Base-by-base conservation (phyloP, 2,329 filamentous ascomycete species). In the Pseudopyricularia cyperi region DNA sequence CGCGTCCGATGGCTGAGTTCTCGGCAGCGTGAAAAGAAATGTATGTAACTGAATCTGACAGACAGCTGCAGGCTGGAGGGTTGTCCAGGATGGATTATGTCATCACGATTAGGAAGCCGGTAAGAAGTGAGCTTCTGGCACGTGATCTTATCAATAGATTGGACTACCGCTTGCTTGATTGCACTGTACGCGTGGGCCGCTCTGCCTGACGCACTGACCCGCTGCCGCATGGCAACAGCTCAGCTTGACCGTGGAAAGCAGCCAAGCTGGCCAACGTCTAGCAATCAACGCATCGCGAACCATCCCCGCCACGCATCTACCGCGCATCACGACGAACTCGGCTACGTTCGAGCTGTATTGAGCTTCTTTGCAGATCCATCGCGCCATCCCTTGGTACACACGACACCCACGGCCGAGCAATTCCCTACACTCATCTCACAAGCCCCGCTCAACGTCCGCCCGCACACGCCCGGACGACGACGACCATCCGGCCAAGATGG, bases 401-500 rank as follows among this genome's bases (percentile, higher is more conserved):
- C 39, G 39, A 44, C 7, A 24, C 39, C 9, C 22, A 39, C 14
- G 19, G 14, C 17, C 39, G 11, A 26, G 24, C 22, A 19, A 19
- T 12, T 44, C 39, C 22, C 39, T 44, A 19, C 5, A 19, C 19
- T 15, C 39, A 44, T 24, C 22, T 44, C 22, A 11, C 22, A 44
- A 44, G 15, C 39, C 19, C 39, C 22, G 19, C 39, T 15, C 39
- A 28, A 44, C 22, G 9, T 44, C 39, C 39, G 37, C 17, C 35
- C 19, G 19, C 22, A 24, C 19, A 44, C 39, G 39, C 15, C 39
- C 22, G 39, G 39, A 44, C 39, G 39, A 44, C 39, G 12, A 44
- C 28, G 39, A 24, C 39, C 39, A 44, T 15, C 17, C 34, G 9
- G 48, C 48, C 79, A 83, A 66, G 68, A 98, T 98, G 93, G 90